Conservation (phyloP, 164 flowering plant species). For the Platanus orientalis region DNA sequence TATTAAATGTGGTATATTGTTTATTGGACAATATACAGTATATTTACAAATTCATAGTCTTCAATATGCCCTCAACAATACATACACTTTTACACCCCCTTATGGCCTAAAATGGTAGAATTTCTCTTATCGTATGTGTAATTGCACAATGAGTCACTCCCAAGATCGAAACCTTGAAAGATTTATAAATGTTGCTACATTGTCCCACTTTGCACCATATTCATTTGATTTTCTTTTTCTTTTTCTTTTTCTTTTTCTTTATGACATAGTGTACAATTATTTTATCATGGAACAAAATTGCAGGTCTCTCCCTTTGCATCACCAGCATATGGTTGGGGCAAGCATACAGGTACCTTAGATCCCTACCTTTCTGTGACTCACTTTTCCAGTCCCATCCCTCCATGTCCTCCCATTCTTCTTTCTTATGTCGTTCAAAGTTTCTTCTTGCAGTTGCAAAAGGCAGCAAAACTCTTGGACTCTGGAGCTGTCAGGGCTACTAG, state of each 20-base stretch:
- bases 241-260: not conserved
- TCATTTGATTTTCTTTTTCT: not conserved
- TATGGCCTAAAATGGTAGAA: too few relatives aligned
- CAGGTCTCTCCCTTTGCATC: constrained; percentile 96
- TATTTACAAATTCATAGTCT: too few relatives aligned
- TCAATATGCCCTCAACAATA: too few relatives aligned
- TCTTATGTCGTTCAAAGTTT: constrained; percentile 2
- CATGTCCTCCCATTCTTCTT: constrained; percentile 1
- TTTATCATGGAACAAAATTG: constrained; percentile 9
- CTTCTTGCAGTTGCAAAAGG: constrained; percentile 76
- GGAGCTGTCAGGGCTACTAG: constrained; percentile 95
- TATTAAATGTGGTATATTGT: too few relatives aligned
- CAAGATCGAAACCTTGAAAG: too few relatives aligned
- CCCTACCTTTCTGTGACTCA: not conserved
- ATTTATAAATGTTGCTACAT: too few relatives aligned
- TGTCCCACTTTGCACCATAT: too few relatives aligned
- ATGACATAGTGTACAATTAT: not conserved
- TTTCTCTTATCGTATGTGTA: too few relatives aligned
- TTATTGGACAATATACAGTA: too few relatives aligned
- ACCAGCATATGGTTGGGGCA: constrained; percentile 88
- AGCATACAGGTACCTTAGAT: constrained; percentile 63
- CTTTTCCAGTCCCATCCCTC: not conserved
- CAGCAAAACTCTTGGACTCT: constrained; percentile 83
- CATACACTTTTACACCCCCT: too few relatives aligned
- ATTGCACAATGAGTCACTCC: too few relatives aligned